phyloP scores from a whole-genome alignment of 2,329 filamentous ascomycete species.

The Cladophialophora bantiana region DNA sequence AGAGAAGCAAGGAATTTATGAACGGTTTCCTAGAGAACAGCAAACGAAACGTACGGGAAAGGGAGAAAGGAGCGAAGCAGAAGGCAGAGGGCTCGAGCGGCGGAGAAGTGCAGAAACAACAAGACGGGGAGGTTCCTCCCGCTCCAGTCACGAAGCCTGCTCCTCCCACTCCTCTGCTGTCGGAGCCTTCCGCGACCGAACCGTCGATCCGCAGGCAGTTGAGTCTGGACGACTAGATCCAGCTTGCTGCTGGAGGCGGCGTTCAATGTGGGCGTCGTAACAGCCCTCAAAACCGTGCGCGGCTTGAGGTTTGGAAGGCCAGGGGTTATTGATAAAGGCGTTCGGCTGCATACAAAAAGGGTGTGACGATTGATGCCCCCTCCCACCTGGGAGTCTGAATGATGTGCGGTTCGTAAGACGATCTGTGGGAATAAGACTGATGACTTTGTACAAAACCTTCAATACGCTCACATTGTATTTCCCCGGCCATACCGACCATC shows the following conservation, averaged over 20 bases:
- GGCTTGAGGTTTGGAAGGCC: no score
- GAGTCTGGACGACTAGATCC: constrained; percentile 20
- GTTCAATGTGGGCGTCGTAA: no score
- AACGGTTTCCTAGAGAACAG: constrained; percentile 30
- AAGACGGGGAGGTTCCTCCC: background rate
- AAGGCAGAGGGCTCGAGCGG: background rate
- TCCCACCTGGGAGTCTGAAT: background rate
- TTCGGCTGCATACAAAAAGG: background rate
- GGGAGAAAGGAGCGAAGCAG: background rate
- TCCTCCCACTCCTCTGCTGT: constrained; percentile 5
- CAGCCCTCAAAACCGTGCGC: no score
- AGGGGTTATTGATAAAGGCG: no score
- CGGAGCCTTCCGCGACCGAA: constrained; percentile 30
- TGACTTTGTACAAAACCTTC: constrained; percentile 1
- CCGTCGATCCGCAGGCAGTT: constrained; percentile 31
- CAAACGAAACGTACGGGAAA: background rate
- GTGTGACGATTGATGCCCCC: constrained; percentile 6
- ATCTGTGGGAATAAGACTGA: background rate
- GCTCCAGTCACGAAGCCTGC: no score
- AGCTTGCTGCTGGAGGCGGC: background rate
- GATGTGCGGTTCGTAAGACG: background rate
- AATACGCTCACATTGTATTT: constrained; percentile 3
- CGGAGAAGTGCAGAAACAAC: background rate
- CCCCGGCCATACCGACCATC: background rate
- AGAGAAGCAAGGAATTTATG: constrained; percentile 37